Evolutionary conservation across 179 eudicot genomes (phyloP), one percentile per base, ranked within the genome.

Genomic region (Silene vulgaris): DNA sequence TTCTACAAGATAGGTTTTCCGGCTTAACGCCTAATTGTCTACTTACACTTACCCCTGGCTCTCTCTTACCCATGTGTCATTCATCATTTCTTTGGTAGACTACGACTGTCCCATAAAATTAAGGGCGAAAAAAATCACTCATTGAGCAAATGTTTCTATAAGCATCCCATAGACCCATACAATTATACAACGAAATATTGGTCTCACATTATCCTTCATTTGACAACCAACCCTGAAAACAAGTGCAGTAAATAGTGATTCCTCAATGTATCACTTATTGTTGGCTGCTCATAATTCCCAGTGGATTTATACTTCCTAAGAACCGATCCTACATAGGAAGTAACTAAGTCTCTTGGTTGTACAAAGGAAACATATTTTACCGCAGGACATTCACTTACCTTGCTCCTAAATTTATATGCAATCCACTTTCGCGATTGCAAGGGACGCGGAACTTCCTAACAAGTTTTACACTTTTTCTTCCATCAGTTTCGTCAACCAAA

Each of bases 401-500:
- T 43, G 56, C 5, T 50, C 56, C 16, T n/a, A 13, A 50, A 50
- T 11, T 50, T 12, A 50, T 12, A 9, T 1, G 40, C 30, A 65
- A 65, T 1, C 57, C 73, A 43, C 59, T 43, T 69, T 8, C 16
- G 30, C 57, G 19, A 69, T 69, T 19, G 72, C 72, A 3, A 35
- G 17, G 30, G 57, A 69, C 20, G 17, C 1, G 13, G 29, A 40
- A 45, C 45, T 28, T 71, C 74, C 71, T 43, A 8, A 7, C 4
- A 69, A 11, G 5, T 28, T 28, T 43, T 20, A 7, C 12, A 43
- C 2, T 21, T 71, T 16, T 20, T 5, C 70, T 65, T 14, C 23
- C 16, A 68, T 19, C 71, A 68, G 40, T 32, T 35, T 68, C 5
- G 64, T 54, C 74, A 71, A 56, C 45, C 19, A 71, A 71, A 29